A percentile compares a stretch with the other conserved stretches of the same genome.
Conservation (phyloP, 2,329 filamentous ascomycete genomes). For the Exophiala phaeomuriformis region DNA sequence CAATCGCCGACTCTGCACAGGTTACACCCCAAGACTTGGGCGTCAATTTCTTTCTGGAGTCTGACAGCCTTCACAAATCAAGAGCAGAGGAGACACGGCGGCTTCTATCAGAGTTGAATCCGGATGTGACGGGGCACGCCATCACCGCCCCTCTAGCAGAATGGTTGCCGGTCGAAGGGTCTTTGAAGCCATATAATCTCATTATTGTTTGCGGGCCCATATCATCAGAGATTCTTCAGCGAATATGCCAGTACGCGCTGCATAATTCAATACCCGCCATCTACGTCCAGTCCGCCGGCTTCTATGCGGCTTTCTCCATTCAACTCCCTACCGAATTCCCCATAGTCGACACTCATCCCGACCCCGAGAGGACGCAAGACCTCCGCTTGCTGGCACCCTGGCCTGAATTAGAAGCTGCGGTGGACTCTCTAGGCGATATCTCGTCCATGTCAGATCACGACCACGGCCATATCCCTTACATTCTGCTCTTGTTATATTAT, state of each 20-base stretch:
- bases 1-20: conserved; percentile 70
- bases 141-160: conserved; percentile 40
- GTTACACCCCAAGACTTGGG: conserved; percentile 82
- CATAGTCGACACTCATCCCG: conserved; percentile 92
- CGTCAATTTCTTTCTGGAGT: conserved; percentile 93
- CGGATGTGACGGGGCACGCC: conserved; percentile 75
- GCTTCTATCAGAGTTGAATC: conserved; percentile 79
- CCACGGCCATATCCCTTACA: conserved; percentile 85
- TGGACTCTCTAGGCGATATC: conserved; percentile 57
- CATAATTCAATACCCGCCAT: conserved; percentile 64
- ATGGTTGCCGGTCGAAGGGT: conserved; percentile 34
- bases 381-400: conserved; percentile 78
- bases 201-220: conserved; percentile 56
- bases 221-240: conserved; percentile 44
- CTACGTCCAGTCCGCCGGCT: conserved; percentile 80
- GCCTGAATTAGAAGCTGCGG: conserved; percentile 68
- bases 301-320: conserved; percentile 83
- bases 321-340: conserved; percentile 72
- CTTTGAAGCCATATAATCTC: conserved; percentile 48
- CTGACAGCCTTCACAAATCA: conserved; percentile 65
- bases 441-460: conserved; percentile 66
- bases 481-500: conserved; percentile 74
- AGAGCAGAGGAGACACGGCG: conserved; percentile 71
- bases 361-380: conserved; percentile 75
- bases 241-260: conserved; percentile 45